These are phyloP conservation scores for Umbelopsis sp. DNA, from an alignment of 371 early-diverging fungal species.

Conservation along the genomic window DNA sequence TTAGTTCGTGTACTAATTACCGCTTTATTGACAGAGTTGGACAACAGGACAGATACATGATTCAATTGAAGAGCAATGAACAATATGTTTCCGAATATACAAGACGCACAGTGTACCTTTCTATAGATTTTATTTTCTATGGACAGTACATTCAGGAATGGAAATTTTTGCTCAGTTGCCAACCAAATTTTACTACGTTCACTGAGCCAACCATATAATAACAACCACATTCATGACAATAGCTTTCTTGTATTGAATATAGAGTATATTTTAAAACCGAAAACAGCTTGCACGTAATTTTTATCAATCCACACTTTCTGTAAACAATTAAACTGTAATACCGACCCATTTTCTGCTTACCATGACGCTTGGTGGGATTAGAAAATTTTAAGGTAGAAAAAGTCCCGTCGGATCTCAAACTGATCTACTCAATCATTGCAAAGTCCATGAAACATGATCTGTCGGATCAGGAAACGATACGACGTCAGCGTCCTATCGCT, in stretches of 20 bases:
- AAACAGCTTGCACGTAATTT: no score
- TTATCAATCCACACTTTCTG: no score
- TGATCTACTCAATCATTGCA: neutral
- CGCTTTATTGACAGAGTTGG: neutral
- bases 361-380: no score
- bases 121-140: neutral
- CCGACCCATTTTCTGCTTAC: no score
- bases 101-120: neutral
- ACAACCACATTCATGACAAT: neutral
- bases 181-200: neutral
- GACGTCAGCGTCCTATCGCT: neutral
- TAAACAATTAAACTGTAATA: no score
- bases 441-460: neutral
- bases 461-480: neutral
- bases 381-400: no score
- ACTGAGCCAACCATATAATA: neutral
- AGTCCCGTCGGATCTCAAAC: no score
- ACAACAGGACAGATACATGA: constrained; percentile 9
- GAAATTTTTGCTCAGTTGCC: neutral
- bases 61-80: neutral
- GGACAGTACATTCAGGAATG: neutral
- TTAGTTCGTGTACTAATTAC: neutral
- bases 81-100: constrained; percentile 1
- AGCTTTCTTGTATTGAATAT: no score
- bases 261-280: no score